Percentiles rank a stretch among this genome's conserved stretches.
phyloP scores from a whole-genome alignment of 768 basidiomycete genomes.

The Boletus patriciae region DNA sequence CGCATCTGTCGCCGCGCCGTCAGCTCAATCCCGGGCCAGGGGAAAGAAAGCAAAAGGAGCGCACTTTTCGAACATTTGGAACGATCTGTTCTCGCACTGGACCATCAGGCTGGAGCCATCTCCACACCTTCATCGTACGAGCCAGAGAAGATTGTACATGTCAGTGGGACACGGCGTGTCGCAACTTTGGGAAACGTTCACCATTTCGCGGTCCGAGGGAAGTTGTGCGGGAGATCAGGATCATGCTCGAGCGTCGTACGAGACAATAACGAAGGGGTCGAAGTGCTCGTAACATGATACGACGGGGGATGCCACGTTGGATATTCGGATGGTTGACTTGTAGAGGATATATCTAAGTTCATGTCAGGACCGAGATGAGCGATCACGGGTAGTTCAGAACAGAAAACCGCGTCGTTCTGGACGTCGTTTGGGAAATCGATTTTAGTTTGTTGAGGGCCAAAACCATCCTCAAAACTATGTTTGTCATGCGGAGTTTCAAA shows the following conservation, averaged over 20 bases:
- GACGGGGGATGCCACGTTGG: conserved; percentile 33
- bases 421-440: too few relatives aligned
- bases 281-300: conserved; percentile 28
- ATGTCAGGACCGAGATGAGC: too few relatives aligned
- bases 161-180: background rate
- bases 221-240: conserved; percentile 40
- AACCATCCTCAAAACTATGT: too few relatives aligned
- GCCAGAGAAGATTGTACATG: background rate
- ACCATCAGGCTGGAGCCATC: conserved; percentile 70
- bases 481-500: too few relatives aligned
- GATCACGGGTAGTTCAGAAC: background rate
- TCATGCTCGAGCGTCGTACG: conserved; percentile 22
- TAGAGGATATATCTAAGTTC: background rate
- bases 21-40: background rate
- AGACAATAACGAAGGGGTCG: conserved; percentile 9
- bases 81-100: conserved; percentile 68
- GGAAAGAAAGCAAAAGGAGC: background rate
- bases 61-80: conserved; percentile 56
- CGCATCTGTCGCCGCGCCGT: background rate
- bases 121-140: conserved; percentile 52
- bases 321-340: conserved; percentile 2
- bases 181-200: conserved; percentile 22
- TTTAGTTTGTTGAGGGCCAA: too few relatives aligned
- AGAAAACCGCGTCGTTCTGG: too few relatives aligned
- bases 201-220: conserved; percentile 59